Evolutionary conservation across 306 rosid genomes (phyloP), one percentile per base, ranked within the genome.

Genomic region (Casuarina cunninghamiana): DNA sequence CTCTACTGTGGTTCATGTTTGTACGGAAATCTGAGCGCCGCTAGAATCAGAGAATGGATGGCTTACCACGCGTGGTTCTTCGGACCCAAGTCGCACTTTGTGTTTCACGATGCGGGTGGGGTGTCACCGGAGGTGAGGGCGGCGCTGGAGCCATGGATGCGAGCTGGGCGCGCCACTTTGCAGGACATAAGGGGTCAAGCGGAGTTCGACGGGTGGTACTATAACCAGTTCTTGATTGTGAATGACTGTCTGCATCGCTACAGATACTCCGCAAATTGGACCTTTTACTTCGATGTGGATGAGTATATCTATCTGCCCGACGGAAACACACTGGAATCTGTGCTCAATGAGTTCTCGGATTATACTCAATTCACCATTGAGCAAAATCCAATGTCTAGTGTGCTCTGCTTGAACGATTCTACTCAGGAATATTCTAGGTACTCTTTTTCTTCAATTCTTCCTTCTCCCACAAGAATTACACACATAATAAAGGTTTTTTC

Each of bases 41-140:
- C 82, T 10, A 81, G 88, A 55, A 78, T 84, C 45, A 54, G 72
- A 48, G 88, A 84, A 72, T 84, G 88, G 88, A 80, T 84, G 80
- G 85, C 88, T 0, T 84, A 84, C 69, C 88, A 84, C 51, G 83
- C 83, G 1, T 80, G 85, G 85, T 81, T 84, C 72, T 84, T 84
- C 16, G 83, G 85, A 6, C 78, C 80, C 60, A 77, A 78, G 50
- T 84, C 87, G 3, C 85, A 84, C 72, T 84, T 81, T 51, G 87
- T 84, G 43, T 80, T 84, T 71, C 85, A 84, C 48, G 85, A 84
- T 48, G 85, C 88, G 0, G 88, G 75, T 1, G 88, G 88, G 32
- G 83, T 81, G n/a, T 81, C 84, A 9, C 35, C 72, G 1, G 88
- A 77, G 75, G 85, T 79, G 2, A 81, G 80, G 77, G 80, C 80